These are phyloP conservation scores for Penicillium steckii DNA, from an alignment of 495 filamentous ascomycete genomes.

Conservation along the genomic window DNA sequence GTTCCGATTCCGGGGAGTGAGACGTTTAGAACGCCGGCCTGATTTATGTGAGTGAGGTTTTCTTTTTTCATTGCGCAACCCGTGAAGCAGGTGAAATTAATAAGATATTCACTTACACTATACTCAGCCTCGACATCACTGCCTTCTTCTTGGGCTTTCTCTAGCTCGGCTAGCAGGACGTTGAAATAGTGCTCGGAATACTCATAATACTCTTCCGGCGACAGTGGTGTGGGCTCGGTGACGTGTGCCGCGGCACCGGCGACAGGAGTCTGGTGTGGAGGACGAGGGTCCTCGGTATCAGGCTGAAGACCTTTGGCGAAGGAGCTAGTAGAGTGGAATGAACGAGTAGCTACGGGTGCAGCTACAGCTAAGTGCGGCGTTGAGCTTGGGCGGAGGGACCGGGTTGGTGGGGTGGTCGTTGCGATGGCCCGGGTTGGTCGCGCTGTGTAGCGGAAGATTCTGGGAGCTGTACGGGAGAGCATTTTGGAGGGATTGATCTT, in stretches of 20 bases:
- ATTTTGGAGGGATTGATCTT: conserved; percentile 15
- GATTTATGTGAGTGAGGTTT: not conserved
- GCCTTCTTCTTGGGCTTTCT: conserved; percentile 44
- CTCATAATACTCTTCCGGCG: conserved; percentile 44
- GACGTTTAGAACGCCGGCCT: conserved; percentile 86
- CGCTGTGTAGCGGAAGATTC: conserved; percentile 21
- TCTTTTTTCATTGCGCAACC: too few relatives aligned
- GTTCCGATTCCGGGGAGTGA: conserved; percentile 63
- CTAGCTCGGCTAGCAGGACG: conserved; percentile 42
- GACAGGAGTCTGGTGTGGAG: conserved; percentile 36
- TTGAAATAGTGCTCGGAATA: conserved; percentile 53
- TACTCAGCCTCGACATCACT: conserved; percentile 59
- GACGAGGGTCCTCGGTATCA: conserved; percentile 37
- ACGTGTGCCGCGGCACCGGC: conserved; percentile 36
- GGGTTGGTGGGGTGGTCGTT: conserved; percentile 2
- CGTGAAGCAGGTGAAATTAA: too few relatives aligned
- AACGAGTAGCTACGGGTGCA: conserved; percentile 12
- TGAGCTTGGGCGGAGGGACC: conserved; percentile 9
- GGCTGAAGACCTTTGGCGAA: conserved; percentile 43
- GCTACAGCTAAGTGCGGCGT: not conserved
- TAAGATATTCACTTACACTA: conserved; percentile 31
- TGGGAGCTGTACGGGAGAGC: conserved; percentile 35
- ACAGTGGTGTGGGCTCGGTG: conserved; percentile 41
- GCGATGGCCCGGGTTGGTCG: conserved; percentile 25
- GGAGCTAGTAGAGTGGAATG: conserved; percentile 31